Evolutionary conservation across 768 basidiomycete species (phyloP).

Genomic region (Termitomyces sp.): DNA sequence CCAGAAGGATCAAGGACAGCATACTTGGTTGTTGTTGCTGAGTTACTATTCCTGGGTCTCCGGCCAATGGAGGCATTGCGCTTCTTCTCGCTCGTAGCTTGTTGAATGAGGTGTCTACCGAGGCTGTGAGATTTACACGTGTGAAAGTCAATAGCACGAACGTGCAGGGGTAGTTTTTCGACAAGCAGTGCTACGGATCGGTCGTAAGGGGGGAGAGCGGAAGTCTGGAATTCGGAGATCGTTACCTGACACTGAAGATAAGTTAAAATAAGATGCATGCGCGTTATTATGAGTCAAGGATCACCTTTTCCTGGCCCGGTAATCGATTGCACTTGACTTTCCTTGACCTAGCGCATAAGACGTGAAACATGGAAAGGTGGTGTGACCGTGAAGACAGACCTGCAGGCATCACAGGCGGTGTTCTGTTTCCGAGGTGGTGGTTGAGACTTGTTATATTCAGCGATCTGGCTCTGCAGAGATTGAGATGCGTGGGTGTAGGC

Average conservation of each 20-base stretch:
- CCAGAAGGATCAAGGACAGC: constrained; percentile 23
- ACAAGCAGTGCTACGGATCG: constrained; percentile 61
- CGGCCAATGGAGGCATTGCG: constrained; percentile 50
- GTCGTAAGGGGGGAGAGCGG: constrained; percentile 5
- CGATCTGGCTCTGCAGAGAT: constrained; percentile 75
- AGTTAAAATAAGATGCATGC: background rate
- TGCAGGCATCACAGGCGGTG: constrained; percentile 91
- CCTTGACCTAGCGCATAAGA: constrained; percentile 45
- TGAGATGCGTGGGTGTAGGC: constrained; percentile 59
- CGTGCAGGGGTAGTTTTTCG: constrained; percentile 93
- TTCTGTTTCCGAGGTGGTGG: constrained; percentile 90
- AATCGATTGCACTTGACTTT: constrained; percentile 88
- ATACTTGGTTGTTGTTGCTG: constrained; percentile 39
- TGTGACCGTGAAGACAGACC: constrained; percentile 32
- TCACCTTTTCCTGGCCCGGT: constrained; percentile 77
- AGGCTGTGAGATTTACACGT: constrained; percentile 1
- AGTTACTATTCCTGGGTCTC: constrained; percentile 59
- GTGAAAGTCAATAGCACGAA: constrained; percentile 32
- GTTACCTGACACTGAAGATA: constrained; percentile 56
- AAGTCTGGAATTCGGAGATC: constrained; percentile 15
- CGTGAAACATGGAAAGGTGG: constrained; percentile 13
- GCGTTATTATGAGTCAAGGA: constrained; percentile 9
- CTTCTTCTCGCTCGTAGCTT: constrained; percentile 82
- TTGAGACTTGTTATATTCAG: constrained; percentile 72
- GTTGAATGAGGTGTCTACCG: constrained; percentile 70